Percentiles rank a stretch among this genome's conserved stretches.
Conservation (phyloP, 108 stramenopile genomes). For the Nannochloropsis salina region DNA sequence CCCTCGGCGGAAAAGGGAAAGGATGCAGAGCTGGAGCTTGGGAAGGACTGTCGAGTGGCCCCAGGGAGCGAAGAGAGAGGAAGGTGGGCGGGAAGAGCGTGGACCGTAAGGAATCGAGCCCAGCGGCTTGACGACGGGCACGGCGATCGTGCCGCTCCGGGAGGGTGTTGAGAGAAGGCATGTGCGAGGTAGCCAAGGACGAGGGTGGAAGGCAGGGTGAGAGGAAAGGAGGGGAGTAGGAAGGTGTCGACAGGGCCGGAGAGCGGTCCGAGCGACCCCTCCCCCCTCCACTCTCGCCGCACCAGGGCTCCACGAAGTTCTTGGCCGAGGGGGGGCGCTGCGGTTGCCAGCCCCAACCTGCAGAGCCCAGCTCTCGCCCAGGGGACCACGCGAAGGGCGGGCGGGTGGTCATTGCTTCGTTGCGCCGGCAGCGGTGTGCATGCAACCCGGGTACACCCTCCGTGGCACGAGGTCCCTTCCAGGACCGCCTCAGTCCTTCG, state of each 20-base stretch:
- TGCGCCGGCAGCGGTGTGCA: too few relatives aligned
- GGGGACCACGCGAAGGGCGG: too few relatives aligned
- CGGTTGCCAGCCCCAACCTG: too few relatives aligned
- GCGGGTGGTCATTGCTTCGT: too few relatives aligned
- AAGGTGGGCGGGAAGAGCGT: background rate
- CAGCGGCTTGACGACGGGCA: background rate
- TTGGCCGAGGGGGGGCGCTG: too few relatives aligned
- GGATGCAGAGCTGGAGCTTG: background rate
- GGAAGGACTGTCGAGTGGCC: background rate
- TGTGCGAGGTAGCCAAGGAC: background rate
- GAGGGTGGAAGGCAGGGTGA: background rate
- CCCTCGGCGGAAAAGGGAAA: background rate
- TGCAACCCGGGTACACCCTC: too few relatives aligned
- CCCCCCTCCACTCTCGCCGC: background rate
- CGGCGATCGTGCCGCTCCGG: background rate
- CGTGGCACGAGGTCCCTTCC: too few relatives aligned
- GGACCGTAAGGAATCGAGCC: background rate
- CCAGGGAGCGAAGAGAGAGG: background rate
- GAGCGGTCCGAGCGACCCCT: background rate
- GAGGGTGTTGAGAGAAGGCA: background rate
- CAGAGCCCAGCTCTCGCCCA: too few relatives aligned
- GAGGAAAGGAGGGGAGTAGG: background rate
- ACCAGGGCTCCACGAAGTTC: too few relatives aligned
- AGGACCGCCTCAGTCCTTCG: too few relatives aligned
- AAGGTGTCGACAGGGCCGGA: background rate